Conservation (phyloP, 345 rosid species). For the Aegle marmelos region DNA sequence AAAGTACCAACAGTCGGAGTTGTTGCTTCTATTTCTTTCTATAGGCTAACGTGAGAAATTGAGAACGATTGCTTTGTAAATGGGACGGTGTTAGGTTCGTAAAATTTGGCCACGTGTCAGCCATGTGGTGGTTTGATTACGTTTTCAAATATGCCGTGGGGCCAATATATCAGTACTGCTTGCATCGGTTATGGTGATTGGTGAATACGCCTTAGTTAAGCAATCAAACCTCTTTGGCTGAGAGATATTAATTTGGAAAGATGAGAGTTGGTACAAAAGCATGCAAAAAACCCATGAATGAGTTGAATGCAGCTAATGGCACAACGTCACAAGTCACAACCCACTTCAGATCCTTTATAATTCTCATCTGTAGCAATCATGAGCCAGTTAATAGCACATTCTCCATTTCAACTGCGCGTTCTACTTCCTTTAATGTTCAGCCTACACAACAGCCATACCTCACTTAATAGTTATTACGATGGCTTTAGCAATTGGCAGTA, state of each 20-base stretch:
- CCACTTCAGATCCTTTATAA: not conserved
- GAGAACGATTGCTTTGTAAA: not conserved
- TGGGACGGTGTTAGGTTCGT: not conserved
- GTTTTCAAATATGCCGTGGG: not conserved
- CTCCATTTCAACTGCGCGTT: not conserved
- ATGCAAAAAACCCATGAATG: conserved; percentile 9
- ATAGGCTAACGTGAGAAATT: not conserved
- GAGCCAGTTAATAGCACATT: not conserved
- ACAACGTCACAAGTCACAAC: not conserved
- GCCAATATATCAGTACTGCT: not conserved
- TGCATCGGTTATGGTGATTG: not conserved
- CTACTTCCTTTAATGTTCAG: not conserved
- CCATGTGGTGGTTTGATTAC: not conserved
- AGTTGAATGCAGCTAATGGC: not conserved
- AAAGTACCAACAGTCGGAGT: not conserved
- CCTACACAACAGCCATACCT: not conserved
- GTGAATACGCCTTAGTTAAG: not conserved
- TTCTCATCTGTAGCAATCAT: conserved; percentile 2
- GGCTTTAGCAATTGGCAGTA: not conserved
- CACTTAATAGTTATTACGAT: not conserved
- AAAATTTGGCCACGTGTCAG: not conserved
- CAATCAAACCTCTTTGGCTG: not conserved
- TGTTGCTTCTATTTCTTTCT: not conserved
- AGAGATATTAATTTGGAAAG: not conserved
- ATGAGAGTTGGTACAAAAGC: conserved; percentile 15